Evolutionary conservation across 768 basidiomycete species (phyloP).

Genomic region (Mycena metata): DNA sequence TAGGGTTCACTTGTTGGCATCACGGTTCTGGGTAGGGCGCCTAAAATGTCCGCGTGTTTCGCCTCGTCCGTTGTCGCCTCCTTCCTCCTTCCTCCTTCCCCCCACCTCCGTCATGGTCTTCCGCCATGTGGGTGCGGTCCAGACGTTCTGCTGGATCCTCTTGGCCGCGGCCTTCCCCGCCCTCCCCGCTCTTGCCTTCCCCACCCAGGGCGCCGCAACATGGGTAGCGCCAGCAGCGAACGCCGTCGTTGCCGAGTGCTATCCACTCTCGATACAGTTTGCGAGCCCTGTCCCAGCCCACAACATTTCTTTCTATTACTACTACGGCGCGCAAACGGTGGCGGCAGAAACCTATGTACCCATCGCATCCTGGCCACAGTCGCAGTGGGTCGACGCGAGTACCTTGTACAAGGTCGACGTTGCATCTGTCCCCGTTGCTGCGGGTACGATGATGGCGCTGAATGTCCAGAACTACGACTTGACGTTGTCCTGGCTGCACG

Average conservation of each 20-base stretch:
- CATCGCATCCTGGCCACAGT: background rate
- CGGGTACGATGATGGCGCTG: constrained; percentile 7
- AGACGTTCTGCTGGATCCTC: too few relatives aligned
- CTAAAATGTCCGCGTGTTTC: too few relatives aligned
- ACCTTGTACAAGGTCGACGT: background rate
- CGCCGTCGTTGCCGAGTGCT: constrained; percentile 4
- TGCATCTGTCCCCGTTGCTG: background rate
- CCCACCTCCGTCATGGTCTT: too few relatives aligned
- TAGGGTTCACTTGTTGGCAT: too few relatives aligned
- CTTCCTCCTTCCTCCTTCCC: too few relatives aligned
- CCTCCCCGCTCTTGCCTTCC: background rate
- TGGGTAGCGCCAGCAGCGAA: background rate
- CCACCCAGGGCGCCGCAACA: background rate
- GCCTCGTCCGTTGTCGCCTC: too few relatives aligned
- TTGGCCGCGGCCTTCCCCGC: too few relatives aligned
- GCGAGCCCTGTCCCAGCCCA: background rate
- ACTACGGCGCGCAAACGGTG: background rate
- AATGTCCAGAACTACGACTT: background rate
- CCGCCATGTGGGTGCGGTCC: too few relatives aligned
- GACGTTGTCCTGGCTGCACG: background rate
- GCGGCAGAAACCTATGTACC: background rate
- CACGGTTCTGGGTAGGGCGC: too few relatives aligned
- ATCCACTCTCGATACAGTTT: constrained; percentile 8
- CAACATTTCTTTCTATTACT: constrained; percentile 10
- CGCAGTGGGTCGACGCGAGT: background rate